Evolutionary conservation across 768 basidiomycete species (phyloP), one percentile per base, ranked within the genome.

Genomic region (Termitomyces sp.): DNA sequence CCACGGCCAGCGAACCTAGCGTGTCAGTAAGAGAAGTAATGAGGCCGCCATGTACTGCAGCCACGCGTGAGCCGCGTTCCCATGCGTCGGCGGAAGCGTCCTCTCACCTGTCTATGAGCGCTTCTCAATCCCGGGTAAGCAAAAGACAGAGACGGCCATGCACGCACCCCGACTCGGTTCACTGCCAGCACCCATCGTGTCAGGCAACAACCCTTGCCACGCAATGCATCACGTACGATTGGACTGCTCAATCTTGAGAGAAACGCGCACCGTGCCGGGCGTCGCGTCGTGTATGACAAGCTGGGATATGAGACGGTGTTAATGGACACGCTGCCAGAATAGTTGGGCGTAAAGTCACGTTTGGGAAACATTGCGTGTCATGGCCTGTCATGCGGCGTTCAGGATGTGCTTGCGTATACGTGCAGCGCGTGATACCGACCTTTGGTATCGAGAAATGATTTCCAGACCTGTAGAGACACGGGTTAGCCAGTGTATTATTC

Each of bases 21-120:
- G 90, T 92, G 69, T 93, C 92, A 5, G 92, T 92, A 31, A 94
- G 73, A 9, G 91, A 90, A 66, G 90, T 69, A 61, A 93, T 81
- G 37, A 94, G 78, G 22, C 92, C 92, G 18, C 92, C 92, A 63
- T 94, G 91, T 24, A 87, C 87, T 69, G 77, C 16, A 18, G 18
- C 7, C 20, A 44, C 5, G 2, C 29, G 34, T 60, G 13, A 54
- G 52, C 37, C 24, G 31, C 13, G 45, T 10, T 5, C 33, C 13
- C n/a, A 39, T 12, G 7, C 26, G 16, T 16, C 13, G 22, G 12
- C 29, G 29, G 41, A 54, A 31, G 48, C 24, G 10, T 10, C 55
- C 42, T 67, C 77, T 76, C 72, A 75, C 77, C 77, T 73, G 76
- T 78, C 77, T 77, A 46, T 55, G 62, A 41, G 33, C 47, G 28